Percentiles rank a stretch among this genome's conserved stretches.
These are phyloP conservation scores for Colletotrichum navitas DNA, from an alignment of 2,329 filamentous ascomycete species.

Conservation along the genomic window DNA sequence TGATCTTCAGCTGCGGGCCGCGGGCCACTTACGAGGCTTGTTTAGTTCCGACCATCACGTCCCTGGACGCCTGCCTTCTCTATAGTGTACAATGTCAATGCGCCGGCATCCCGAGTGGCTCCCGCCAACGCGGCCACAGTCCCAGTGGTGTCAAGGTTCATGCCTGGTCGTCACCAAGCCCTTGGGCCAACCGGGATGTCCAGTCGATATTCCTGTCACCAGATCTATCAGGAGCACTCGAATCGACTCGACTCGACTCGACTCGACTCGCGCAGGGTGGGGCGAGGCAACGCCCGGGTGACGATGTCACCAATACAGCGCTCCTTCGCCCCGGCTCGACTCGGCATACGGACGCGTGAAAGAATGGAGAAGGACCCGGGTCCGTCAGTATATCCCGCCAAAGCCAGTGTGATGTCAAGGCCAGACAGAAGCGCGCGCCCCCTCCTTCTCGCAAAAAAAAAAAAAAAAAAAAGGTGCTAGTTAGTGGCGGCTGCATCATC, in stretches of 20 bases:
- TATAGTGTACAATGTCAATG: slow-evolving; percentile 11
- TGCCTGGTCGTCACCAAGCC: slow-evolving; percentile 32
- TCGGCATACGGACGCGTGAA: slow-evolving; percentile 9
- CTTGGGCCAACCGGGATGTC: slow-evolving; percentile 20
- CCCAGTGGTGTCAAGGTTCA: slow-evolving; percentile 29
- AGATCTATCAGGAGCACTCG: slow-evolving; percentile 4
- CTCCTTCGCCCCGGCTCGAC: slow-evolving; percentile 15
- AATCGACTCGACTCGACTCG: too few species aligned
- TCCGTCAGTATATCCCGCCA: slow-evolving; percentile 12
- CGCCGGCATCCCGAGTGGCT: slow-evolving; percentile 13
- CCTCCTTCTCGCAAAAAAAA: not conserved
- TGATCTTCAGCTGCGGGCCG: slow-evolving; percentile 40
- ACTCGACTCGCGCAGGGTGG: slow-evolving; percentile 34
- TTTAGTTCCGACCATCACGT: slow-evolving; percentile 27
- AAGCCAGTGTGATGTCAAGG: slow-evolving; percentile 15
- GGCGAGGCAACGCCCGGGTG: slow-evolving; percentile 33
- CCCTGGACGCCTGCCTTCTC: slow-evolving; percentile 7
- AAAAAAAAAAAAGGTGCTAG: slow-evolving; percentile 17
- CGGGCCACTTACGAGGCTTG: slow-evolving; percentile 37
- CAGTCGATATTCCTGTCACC: slow-evolving; percentile 22
- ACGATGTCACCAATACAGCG: slow-evolving; percentile 37
- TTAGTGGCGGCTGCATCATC: slow-evolving; percentile 40
- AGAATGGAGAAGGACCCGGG: slow-evolving; percentile 20
- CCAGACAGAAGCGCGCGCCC: slow-evolving; percentile 30
- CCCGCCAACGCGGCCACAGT: slow-evolving; percentile 18